These are phyloP conservation scores for Anaeromyces robustus DNA, from an alignment of 192 early-diverging fungal genomes.

Conservation along the genomic window DNA sequence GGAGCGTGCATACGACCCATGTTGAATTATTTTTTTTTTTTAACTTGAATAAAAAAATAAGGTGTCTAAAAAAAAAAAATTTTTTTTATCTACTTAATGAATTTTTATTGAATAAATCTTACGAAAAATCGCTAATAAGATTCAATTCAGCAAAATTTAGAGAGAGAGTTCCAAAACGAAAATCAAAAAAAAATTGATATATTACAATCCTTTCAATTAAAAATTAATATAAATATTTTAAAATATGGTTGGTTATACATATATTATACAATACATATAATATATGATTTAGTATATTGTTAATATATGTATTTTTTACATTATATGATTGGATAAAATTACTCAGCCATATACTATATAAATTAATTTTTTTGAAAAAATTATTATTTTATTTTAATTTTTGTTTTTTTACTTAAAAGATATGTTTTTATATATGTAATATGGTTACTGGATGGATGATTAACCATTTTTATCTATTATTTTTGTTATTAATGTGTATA, in stretches of 20 bases:
- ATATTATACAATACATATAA: not conserved
- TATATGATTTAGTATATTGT: not conserved
- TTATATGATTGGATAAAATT: not conserved
- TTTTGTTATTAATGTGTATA: no score
- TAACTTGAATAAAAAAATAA: conserved; percentile 26
- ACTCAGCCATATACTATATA: not conserved
- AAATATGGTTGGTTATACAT: not conserved
- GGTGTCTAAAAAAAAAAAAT: not conserved
- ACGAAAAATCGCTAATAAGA: not conserved
- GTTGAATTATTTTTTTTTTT: conserved; percentile 22
- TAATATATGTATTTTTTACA: not conserved
- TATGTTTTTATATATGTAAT: no score
- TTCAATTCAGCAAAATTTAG: not conserved
- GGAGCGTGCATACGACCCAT: conserved; percentile 94
- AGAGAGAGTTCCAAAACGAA: not conserved
- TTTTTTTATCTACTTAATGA: no score
- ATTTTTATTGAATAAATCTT: not conserved
- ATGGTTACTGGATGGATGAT: no score
- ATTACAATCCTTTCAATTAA: not conserved
- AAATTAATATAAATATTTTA: not conserved
- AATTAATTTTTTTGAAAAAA: no score
- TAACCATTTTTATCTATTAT: no score
- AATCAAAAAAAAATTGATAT: not conserved
- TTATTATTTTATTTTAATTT: no score
- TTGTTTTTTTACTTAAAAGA: no score